Base-by-base conservation (phyloP, 2,329 filamentous ascomycete species). In the Colletotrichum navitas region DNA sequence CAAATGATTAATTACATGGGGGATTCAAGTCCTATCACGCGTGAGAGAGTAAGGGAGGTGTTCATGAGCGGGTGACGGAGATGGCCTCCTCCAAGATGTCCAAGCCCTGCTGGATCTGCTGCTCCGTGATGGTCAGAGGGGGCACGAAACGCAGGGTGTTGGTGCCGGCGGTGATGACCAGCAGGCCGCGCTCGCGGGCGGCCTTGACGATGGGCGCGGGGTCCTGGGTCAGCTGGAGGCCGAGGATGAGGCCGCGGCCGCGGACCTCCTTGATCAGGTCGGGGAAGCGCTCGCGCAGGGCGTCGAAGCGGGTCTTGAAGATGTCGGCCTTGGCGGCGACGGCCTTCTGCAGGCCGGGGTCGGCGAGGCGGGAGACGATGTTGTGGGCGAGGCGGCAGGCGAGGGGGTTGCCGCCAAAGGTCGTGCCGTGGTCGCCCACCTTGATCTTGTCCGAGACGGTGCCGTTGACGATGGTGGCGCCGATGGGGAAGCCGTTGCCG, bases 401-500 rank as follows among this genome's bases (percentile, higher is more conserved):
- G 49, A 98, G 87, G 10, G 95, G 95, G 83, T 97, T 98, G 51
- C 95, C 95, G 67, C 95, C 95, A 77, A 97, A 98, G 0, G 95
- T 98, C 21, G 95, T 98, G 61, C 95, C 95, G 82, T 98, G 95
- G 80, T 98, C 95, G 70, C 95, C 94, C 21, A 83, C 82, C 76
- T 82, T 81, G 74, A 85, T 85, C 77, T 83, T 85, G 34, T 83
- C 82, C 51, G 78, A 75, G 6, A 86, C 83, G 55, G 77, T 76
- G 63, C 77, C 76, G 21, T 82, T 85, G 32, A 85, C 82, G 32
- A 85, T 75, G 29, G 83, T 83, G 8, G 96, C 96, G 62, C 94
- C 96, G 75, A 99, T 95, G 59, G 96, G 96, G 81, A 98, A 95
- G 6, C 96, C 96, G 78, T 99, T 99, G 21, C 96, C 96, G 2